A percentile compares a stretch with the other conserved stretches of the same genome.
Conservation (phyloP, 2,329 filamentous ascomycete genomes). For the Pyricularia sp. region DNA sequence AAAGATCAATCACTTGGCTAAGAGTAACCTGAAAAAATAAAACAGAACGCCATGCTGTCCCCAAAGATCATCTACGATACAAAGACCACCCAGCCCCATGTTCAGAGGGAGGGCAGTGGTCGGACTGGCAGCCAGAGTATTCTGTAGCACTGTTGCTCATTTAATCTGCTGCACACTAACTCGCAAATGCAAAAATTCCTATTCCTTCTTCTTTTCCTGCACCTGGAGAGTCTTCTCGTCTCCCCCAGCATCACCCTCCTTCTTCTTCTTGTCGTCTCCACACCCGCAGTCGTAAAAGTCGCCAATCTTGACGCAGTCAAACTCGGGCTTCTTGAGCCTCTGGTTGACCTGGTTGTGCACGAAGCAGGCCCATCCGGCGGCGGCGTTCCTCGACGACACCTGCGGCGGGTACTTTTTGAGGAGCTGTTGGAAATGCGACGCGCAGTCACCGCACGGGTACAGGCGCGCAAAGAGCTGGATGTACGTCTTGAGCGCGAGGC, state of each 20-base stretch:
- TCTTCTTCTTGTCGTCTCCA: constrained; percentile 42
- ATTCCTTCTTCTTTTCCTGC: constrained; percentile 7
- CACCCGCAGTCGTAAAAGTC: constrained; percentile 63
- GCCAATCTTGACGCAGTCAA: constrained; percentile 54
- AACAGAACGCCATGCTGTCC: not conserved
- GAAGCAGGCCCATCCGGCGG: constrained; percentile 55
- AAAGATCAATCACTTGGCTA: not conserved
- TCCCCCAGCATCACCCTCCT: constrained; percentile 7
- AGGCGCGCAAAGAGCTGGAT: constrained; percentile 54
- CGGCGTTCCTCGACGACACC: constrained; percentile 47
- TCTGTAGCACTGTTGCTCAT: not conserved
- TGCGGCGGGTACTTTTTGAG: constrained; percentile 52
- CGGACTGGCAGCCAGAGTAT: not conserved
- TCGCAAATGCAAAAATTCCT: not conserved
- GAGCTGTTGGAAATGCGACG: constrained; percentile 50
- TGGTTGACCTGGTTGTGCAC: constrained; percentile 57
- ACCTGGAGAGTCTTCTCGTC: constrained; percentile 13
- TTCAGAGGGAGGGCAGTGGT: not conserved
- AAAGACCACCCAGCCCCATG: not conserved
- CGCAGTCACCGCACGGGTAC: constrained; percentile 60
- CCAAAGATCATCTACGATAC: not conserved
- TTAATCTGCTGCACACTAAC: not conserved
- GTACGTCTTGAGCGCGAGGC: constrained; percentile 48
- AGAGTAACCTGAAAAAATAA: not conserved
- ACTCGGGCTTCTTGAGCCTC: constrained; percentile 45